Evolutionary conservation across 2,329 filamentous ascomycete species (phyloP), one percentile per base, ranked within the genome.

Genomic region (Cryphonectria carpinicola): DNA sequence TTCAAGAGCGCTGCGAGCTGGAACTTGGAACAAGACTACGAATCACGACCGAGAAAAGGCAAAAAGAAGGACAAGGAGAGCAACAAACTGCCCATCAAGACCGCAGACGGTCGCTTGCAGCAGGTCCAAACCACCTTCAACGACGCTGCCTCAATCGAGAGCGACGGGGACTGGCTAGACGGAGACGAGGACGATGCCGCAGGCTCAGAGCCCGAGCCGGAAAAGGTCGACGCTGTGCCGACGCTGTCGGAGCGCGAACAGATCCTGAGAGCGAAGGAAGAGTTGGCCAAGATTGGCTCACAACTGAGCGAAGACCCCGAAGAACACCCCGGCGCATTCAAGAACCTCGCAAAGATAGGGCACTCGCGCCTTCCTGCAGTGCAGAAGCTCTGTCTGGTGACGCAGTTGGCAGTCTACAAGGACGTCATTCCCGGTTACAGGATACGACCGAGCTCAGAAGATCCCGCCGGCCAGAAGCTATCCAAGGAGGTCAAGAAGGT

Each of bases 371-470:
- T 95, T 73, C 80, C 88, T 19, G 90, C 92, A 1, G 90, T 99
- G 67, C 91, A 93, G 82, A 97, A 97, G 81, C 86, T 99, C 72
- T 91, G 93, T 8, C 84, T 99, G 74, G 93, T 91, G 64, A 94
- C 96, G 32, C 95, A 98, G 81, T 87, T 96, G 79, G 89, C 95
- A 0, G 90, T 98, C 17, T 99, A 95, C 85, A 97, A 95, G 80
- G 96, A 98, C 81, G 88, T 98, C 63, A 98, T 99, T 71, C 96
- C 96, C 0, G 96, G 96, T 32, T 99, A 99, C 80, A 88, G 96
- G 72, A 98, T 99, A 83, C 91, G 96, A 25, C 92, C 94, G 1
- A 84, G 94, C 4, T 85, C 87, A 0, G 93, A 97, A 72, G 92
- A 94, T 43, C 89, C 91, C 61, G 86, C 91, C 77, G 87, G 88